Conservation (phyloP, 1,139 yeast genomes). For the Kodamaea sp. region DNA sequence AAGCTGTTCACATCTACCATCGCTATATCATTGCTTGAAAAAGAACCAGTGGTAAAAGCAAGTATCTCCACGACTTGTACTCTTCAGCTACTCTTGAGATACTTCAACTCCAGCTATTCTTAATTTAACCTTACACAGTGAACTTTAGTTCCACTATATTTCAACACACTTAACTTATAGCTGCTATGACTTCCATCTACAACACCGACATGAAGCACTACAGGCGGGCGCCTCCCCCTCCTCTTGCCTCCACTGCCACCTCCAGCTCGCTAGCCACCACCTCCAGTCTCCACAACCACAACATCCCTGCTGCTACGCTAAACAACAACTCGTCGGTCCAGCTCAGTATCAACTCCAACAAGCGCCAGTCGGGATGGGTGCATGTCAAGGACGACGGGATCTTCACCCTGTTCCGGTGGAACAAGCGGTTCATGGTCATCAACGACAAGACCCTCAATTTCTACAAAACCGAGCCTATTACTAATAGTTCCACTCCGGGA, state of each 20-base stretch:
- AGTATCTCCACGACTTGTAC: no score
- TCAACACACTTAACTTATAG: no score
- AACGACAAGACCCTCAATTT: constrained; percentile 75
- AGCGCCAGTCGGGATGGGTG: constrained; percentile 72
- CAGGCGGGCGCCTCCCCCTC: constrained; percentile 38
- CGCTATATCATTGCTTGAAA: no score
- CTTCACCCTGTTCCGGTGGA: constrained; percentile 83
- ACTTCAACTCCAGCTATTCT: no score
- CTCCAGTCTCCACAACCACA: constrained; percentile 1
- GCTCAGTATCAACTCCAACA: constrained; percentile 29
- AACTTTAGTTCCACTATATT: no score
- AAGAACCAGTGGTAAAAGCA: no score
- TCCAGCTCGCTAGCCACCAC: constrained; percentile 2
- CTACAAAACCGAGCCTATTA: constrained; percentile 62
- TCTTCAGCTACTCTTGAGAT: no score
- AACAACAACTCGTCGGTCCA: constrained; percentile 14
- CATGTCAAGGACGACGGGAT: constrained; percentile 90
- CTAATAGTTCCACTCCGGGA: constrained; percentile 12
- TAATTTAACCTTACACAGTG: no score
- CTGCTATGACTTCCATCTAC: constrained; percentile 47
- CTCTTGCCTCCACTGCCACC: constrained; percentile 15
- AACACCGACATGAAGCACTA: constrained; percentile 48
- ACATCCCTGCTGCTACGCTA: constrained; percentile 1
- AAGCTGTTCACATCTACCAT: no score
- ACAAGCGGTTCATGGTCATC: constrained; percentile 77